phyloP scores from a whole-genome alignment of 257 asterid genomes.

The Solanum chilense region DNA sequence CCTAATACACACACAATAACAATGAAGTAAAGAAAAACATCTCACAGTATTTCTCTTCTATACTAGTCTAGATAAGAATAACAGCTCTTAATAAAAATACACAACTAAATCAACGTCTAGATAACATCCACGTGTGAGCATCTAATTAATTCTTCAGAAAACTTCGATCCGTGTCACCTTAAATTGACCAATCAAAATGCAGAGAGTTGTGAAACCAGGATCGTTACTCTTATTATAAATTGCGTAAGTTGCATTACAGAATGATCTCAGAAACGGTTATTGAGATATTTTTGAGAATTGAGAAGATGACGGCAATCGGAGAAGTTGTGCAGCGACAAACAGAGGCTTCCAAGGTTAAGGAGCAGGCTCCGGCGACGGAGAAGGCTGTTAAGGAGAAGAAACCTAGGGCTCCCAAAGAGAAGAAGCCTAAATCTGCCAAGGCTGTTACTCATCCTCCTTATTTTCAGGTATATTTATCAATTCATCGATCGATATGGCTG shows the following conservation, averaged over 20 bases:
- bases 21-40: not conserved
- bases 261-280: not conserved
- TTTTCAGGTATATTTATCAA: constrained; percentile 27
- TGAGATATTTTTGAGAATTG: not conserved
- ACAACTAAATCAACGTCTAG: not conserved
- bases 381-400: constrained; percentile 42
- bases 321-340: constrained; percentile 21
- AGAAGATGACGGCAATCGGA: constrained; percentile 27
- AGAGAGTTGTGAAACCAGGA: not conserved
- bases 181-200: constrained; percentile 27
- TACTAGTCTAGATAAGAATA: constrained; percentile 21
- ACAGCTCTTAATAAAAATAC: constrained; percentile 25
- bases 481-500: not conserved
- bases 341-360: constrained; percentile 18
- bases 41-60: not conserved
- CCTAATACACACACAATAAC: not conserved
- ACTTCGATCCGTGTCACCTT: constrained; percentile 12
- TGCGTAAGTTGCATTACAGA: not conserved
- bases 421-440: constrained; percentile 33
- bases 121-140: constrained; percentile 16
- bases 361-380: constrained; percentile 1
- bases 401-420: constrained; percentile 35
- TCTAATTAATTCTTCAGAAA: not conserved
- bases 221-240: constrained; percentile 24
- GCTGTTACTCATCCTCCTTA: constrained; percentile 62